Evolutionary conservation across 1,139 yeast genomes (phyloP), one percentile per base, ranked within the genome.

Genomic region (Eremothecium coryli): DNA sequence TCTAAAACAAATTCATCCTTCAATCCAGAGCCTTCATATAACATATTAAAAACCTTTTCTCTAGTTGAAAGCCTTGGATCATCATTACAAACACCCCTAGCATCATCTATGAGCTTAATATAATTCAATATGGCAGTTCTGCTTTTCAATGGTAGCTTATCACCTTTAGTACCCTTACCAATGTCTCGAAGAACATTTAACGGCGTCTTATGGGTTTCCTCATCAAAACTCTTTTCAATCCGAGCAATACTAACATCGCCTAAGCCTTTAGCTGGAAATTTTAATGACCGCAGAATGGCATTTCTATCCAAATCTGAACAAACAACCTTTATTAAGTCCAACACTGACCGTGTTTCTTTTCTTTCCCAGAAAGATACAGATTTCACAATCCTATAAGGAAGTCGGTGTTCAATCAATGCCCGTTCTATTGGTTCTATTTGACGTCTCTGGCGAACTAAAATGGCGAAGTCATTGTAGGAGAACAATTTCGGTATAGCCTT

Each of bases 351-450:
- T 10, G 84, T 77, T 50, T 84, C 95, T 38, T 70, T 71, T 23
- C 82, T 60, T 26, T 82, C 86, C 88, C 93, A 82, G 48, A 85
- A 82, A 1, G 84, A 78, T 33, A 66, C 65, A 0, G 95, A 95
- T 35, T 78, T 73, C 1, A 79, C 65, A 48, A 86, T 68, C 10
- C 58, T 56, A 48, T 82, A 82, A 0, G 93, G 88, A 7, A 88
- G 68, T 6, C 67, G 58, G 4, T 61, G 60, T 32, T 59, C 62
- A 1, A 73, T 64, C 14, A 88, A 58, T 18, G 72, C 79, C 23
- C 68, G 68, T 49, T 86, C 96, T 7, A 85, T 61, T 2, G 57
- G 62, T 42, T 75, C 52, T 13, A 82, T 68, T 55, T 73, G 72
- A 47, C 65, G 64, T 16, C 78, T 66, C 1, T 81, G 66, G 22